Evolutionary conservation across 2,329 filamentous ascomycete genomes (phyloP).

Genomic region (Pseudocercospora fuligena): DNA sequence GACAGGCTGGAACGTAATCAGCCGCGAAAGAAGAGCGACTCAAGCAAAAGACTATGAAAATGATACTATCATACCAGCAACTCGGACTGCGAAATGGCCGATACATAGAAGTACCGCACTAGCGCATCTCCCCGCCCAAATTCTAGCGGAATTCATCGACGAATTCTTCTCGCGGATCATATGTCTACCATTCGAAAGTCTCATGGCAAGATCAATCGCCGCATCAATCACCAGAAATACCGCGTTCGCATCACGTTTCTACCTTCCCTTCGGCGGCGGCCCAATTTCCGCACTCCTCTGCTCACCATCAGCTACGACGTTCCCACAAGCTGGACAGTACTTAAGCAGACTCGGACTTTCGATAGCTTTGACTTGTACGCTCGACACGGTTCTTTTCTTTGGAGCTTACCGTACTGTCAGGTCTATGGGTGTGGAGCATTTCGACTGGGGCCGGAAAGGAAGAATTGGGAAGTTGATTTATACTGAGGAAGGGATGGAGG

Average conservation of each 20-base stretch:
- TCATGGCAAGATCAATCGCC: slow-evolving; percentile 32
- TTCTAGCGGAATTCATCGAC: slow-evolving; percentile 31
- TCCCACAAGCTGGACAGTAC: slow-evolving; percentile 13
- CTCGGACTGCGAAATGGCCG: not conserved
- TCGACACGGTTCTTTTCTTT: slow-evolving; percentile 30
- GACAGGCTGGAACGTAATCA: slow-evolving; percentile 32
- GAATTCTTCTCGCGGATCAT: slow-evolving; percentile 29
- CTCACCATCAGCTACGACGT: slow-evolving; percentile 5
- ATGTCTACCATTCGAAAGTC: slow-evolving; percentile 32
- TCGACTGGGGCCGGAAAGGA: slow-evolving; percentile 29
- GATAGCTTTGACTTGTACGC: slow-evolving; percentile 25
- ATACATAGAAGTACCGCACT: slow-evolving; percentile 32
- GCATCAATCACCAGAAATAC: slow-evolving; percentile 3
- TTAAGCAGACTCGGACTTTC: slow-evolving; percentile 32
- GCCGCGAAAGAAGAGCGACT: not conserved
- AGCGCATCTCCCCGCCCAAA: slow-evolving; percentile 31
- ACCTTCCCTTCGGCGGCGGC: slow-evolving; percentile 22
- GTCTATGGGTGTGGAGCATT: slow-evolving; percentile 26
- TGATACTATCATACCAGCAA: slow-evolving; percentile 4
- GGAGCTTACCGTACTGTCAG: slow-evolving; percentile 26
- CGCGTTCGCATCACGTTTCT: slow-evolving; percentile 11
- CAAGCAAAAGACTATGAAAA: slow-evolving; percentile 18
- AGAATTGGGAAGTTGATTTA: slow-evolving; percentile 20
- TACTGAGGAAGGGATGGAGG: slow-evolving; percentile 5
- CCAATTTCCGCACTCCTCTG: slow-evolving; percentile 4